phyloP scores from a whole-genome alignment of 2,329 filamentous ascomycete species.

The Leptographium lundbergii region DNA sequence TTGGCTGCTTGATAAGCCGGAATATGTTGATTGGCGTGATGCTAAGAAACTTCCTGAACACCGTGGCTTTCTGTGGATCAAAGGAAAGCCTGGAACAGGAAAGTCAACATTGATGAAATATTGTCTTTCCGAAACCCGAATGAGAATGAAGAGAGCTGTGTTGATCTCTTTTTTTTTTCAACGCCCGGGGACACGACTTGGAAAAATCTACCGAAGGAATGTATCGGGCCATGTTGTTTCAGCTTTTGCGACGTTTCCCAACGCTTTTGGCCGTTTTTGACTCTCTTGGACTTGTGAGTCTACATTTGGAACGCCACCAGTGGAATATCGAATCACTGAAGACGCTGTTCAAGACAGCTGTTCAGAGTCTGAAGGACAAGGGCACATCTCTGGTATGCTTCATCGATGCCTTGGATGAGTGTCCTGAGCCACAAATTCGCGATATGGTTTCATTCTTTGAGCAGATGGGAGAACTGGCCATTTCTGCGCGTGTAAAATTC shows the following conservation, averaged over 20 bases:
- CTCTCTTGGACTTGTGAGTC: background rate
- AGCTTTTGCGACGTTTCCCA: slow-evolving; percentile 24
- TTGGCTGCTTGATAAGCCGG: slow-evolving; percentile 14
- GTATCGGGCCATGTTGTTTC: slow-evolving; percentile 32
- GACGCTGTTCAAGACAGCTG: slow-evolving; percentile 8
- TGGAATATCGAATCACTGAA: slow-evolving; percentile 8
- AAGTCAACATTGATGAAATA: slow-evolving; percentile 33
- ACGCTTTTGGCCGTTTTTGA: slow-evolving; percentile 21
- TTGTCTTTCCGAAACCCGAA: slow-evolving; percentile 10
- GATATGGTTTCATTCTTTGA: slow-evolving; percentile 32
- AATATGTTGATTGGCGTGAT: slow-evolving; percentile 23
- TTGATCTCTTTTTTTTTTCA: slow-evolving; percentile 33
- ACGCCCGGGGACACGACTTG: slow-evolving; percentile 26
- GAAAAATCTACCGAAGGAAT: slow-evolving; percentile 32
- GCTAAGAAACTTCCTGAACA: slow-evolving; percentile 1
- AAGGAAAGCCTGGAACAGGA: slow-evolving; percentile 27
- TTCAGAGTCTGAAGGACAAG: slow-evolving; percentile 6
- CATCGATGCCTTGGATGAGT: slow-evolving; percentile 36
- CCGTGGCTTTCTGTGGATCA: slow-evolving; percentile 29
- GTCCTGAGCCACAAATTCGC: slow-evolving; percentile 26
- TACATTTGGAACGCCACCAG: background rate
- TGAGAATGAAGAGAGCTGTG: background rate
- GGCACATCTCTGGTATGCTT: slow-evolving; percentile 13
- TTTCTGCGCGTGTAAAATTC: slow-evolving; percentile 11
- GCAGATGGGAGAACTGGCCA: slow-evolving; percentile 18